Evolutionary conservation across 257 asterid species (phyloP), one percentile per base, ranked within the genome.

Genomic region (Sherardia arvensis): DNA sequence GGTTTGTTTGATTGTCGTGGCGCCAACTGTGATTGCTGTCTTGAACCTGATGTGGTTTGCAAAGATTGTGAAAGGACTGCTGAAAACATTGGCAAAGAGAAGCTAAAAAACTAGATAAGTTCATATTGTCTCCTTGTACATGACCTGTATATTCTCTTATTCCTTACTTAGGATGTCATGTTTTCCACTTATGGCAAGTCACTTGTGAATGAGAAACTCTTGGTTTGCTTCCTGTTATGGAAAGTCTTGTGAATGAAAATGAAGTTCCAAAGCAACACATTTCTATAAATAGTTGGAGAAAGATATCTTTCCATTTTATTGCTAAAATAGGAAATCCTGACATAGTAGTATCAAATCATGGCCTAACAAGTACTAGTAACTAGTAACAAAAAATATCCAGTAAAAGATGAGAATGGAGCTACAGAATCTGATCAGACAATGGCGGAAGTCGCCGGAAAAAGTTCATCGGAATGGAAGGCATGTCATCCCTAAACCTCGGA

Each of bases 381-480:
- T n/a, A n/a, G n/a, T 10, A 38, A 12, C 47, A 38, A 38, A 38
- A 47, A 51, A 51, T n/a, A 10, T 51, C 56, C 26, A 51, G 56
- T n/a, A n/a, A 51, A 22, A 22, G 27, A 53, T 8, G 17, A 53
- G 10, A 53, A 53, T 21, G 6, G 27, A 22, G 17, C 78, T 78
- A 91, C 29, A 91, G 79, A 43, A 91, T 86, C 48, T 91, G 87
- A 70, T 88, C 94, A 1, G 98, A 87, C 28, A 82, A 84, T 0
- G 98, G 84, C 25, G 98, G 96, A 23, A 88, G 85, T 65, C 96
- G 78, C 3, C 91, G 81, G 84, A 88, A 91, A 55, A 91, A 88
- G 85, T 86, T 91, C 74, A 83, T 54, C 1, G 89, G 85, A 47
- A 80, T 73, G 0, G 96, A 86, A 8, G 98, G 98, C 98, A 91